These are phyloP conservation scores for Thelonectria discophora DNA, from an alignment of 2,329 filamentous ascomycete species.

Conservation along the genomic window DNA sequence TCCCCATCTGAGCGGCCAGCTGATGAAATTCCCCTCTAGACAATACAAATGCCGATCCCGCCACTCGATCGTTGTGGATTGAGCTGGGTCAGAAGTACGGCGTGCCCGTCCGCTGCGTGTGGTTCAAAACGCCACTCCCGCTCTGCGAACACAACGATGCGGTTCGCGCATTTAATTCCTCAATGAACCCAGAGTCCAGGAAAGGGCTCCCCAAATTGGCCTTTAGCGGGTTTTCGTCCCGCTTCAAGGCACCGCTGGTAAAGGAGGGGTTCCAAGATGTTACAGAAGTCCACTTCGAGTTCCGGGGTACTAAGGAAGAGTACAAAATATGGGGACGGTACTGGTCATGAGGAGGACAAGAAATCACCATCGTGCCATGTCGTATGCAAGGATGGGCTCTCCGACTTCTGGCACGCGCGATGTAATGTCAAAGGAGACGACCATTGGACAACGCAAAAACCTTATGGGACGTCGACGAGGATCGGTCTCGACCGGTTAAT, in stretches of 20 bases:
- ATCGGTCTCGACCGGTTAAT: background rate
- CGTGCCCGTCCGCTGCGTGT: constrained; percentile 84
- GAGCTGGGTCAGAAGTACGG: constrained; percentile 74
- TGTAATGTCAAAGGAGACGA: constrained; percentile 1
- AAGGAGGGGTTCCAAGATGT: constrained; percentile 89
- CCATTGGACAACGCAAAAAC: constrained; percentile 7
- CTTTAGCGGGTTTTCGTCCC: constrained; percentile 77
- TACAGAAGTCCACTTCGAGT: constrained; percentile 76
- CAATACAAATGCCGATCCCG: constrained; percentile 90
- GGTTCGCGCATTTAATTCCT: constrained; percentile 74
- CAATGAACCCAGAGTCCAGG: constrained; percentile 86
- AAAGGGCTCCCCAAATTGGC: constrained; percentile 78
- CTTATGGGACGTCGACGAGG: background rate
- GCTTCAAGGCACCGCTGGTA: constrained; percentile 75
- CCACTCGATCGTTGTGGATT: constrained; percentile 82
- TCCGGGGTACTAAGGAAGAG: constrained; percentile 74
- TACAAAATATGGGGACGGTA: constrained; percentile 78
- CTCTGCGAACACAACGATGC: constrained; percentile 88
- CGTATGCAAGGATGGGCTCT: constrained; percentile 24
- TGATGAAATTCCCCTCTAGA: constrained; percentile 60
- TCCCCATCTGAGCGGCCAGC: constrained; percentile 24
- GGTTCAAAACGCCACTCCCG: constrained; percentile 77
- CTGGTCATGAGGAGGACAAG: constrained; percentile 66
- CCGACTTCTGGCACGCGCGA: constrained; percentile 16
- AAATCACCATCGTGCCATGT: constrained; percentile 34